phyloP scores from a whole-genome alignment of 306 rosid genomes.

The Sophora flavescens region DNA sequence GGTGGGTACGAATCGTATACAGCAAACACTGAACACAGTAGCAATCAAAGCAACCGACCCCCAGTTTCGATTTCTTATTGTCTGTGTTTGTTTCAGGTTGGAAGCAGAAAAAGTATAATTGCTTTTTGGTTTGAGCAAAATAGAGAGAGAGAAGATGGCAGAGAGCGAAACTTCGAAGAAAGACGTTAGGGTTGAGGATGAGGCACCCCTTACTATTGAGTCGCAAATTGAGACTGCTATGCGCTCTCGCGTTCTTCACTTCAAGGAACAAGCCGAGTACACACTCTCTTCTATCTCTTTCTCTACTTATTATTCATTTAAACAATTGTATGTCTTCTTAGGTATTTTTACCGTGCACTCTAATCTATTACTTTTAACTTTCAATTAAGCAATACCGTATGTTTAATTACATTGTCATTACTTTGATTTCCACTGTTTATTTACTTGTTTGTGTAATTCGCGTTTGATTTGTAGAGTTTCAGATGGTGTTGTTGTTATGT shows the following conservation, averaged over 20 bases:
- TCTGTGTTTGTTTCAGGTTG: background rate
- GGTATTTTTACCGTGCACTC: no score
- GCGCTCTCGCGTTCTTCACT: constrained; percentile 60
- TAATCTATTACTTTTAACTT: no score
- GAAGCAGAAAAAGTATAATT: background rate
- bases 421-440: background rate
- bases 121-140: background rate
- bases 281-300: background rate
- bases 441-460: background rate
- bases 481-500: no score
- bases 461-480: background rate
- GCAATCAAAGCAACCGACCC: no score
- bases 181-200: constrained; percentile 39
- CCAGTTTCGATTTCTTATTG: no score
- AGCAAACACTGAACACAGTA: no score
- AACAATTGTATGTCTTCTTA: background rate
- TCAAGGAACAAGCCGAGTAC: constrained; percentile 73
- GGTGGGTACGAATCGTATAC: no score
- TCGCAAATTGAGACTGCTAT: constrained; percentile 59
- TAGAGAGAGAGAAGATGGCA: background rate
- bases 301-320: background rate
- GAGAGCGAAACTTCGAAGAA: constrained; percentile 38
- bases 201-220: constrained; percentile 45
- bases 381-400: no score
- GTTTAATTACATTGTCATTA: no score